Base-by-base conservation (phyloP, 441 rosid species). In the Melastoma candidum region DNA sequence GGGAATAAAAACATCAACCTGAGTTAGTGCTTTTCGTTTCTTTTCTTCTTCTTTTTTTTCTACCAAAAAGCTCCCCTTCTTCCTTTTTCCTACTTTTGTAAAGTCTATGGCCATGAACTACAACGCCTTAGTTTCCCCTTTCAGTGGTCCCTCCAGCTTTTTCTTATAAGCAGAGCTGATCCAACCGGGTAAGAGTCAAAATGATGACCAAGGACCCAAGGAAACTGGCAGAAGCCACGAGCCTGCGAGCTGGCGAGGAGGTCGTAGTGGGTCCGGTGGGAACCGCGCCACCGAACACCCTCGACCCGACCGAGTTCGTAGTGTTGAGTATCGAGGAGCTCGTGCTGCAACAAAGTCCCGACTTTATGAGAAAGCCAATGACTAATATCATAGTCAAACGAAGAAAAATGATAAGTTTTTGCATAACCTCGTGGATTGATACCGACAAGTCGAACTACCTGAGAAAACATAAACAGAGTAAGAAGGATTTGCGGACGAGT, bases 361-460 rank as follows among this genome's bases (percentile, higher is more conserved):
- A 7, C 26, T 17, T 17, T 17, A 17, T 17, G 7, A 4, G 27
- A 44, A 46, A 53, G 29, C 1, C 27, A 58, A 1, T 24, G 12
- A 9, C 46, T n/a, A 25, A 27, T 17, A 11, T 48, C 36, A 2
- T 44, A 3, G 17, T 11, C 10, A 3, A 17, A 17, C 46, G 27
- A 24, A 10, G 22, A 17, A 17, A 22, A 51, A 63, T 49, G 1
- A 26, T 57, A 7, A 29, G 7, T 29, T 29, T 29, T 29, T 3
- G 7, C 7, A 29, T 71, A 57, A 90, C 98, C 96, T 90, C 2
- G 90, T 85, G 57, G 95, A 83, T 24, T 79, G 85, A 68, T 66
- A 83, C 27, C 74, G 84, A 68, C 98, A 90, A 52, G 93, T 64
- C 64, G 77, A 85, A 11, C 71, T 63, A 74, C 98, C 96, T 90